Evolutionary conservation across 768 basidiomycete species (phyloP).

Genomic region (Pleurotus pulmonarius): DNA sequence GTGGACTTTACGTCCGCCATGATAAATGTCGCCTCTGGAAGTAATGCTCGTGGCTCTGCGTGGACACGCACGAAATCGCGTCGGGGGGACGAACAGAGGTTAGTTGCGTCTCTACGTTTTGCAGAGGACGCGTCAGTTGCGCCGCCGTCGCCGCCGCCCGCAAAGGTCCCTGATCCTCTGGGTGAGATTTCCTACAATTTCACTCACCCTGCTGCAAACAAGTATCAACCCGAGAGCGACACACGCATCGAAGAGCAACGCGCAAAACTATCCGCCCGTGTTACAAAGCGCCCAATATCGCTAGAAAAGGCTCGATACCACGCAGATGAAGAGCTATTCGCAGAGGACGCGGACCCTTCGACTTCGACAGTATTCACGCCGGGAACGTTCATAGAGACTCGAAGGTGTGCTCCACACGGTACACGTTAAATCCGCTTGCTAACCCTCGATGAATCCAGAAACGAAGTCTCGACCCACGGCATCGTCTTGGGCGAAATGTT

Average conservation of each 20-base stretch:
- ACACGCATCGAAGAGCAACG: not conserved
- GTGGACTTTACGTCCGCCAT: constrained; percentile 24
- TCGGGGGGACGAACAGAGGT: constrained; percentile 36
- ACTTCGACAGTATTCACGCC: constrained; percentile 21
- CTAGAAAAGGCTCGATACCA: constrained; percentile 1
- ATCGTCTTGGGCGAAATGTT: constrained; percentile 30
- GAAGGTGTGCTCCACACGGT: constrained; percentile 32
- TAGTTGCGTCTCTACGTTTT: constrained; percentile 19
- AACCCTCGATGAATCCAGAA: constrained; percentile 21
- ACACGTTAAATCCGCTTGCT: not conserved
- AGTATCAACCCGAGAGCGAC: not conserved
- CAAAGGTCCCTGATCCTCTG: not conserved
- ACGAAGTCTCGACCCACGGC: constrained; percentile 24
- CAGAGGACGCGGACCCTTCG: constrained; percentile 12
- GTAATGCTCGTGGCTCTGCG: constrained; percentile 14
- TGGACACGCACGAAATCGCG: constrained; percentile 33
- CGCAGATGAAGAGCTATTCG: constrained; percentile 13
- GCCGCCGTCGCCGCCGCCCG: not conserved
- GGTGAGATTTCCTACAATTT: not conserved
- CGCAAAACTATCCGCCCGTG: not conserved
- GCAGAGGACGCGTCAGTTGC: constrained; percentile 2
- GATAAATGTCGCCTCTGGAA: constrained; percentile 26
- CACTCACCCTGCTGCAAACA: not conserved
- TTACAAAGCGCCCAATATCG: constrained; percentile 13
- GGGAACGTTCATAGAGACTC: constrained; percentile 51